Evolutionary conservation across 169 alveolate genomes (phyloP).

Genomic region (Prorocentrum cordatum): DNA sequence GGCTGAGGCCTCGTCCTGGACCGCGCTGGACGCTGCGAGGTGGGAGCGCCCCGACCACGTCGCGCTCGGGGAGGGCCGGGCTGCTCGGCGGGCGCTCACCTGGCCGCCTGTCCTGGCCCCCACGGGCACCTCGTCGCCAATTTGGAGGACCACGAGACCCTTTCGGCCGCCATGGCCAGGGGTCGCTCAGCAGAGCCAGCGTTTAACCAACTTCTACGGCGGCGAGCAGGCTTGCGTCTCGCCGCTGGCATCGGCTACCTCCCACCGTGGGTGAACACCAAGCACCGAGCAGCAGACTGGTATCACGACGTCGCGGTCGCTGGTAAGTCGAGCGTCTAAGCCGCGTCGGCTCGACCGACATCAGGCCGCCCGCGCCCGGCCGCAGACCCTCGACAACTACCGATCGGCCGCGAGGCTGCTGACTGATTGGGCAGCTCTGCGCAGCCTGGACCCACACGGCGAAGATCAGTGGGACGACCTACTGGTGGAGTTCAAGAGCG

Average conservation of each 20-base stretch:
- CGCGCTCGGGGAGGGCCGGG: not conserved
- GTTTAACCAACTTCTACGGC: no score
- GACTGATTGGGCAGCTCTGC: no score
- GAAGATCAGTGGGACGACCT: no score
- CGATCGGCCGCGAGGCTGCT: no score
- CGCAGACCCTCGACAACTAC: no score
- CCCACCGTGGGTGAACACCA: not conserved
- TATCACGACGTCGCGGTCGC: not conserved
- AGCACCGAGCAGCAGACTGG: not conserved
- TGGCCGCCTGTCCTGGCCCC: not conserved
- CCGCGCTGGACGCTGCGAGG: not conserved
- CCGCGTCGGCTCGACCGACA: no score
- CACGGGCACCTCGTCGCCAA: not conserved
- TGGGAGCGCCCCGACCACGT: not conserved
- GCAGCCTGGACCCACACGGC: no score
- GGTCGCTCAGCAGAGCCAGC: not conserved
- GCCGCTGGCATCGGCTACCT: not conserved
- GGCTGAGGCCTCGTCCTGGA: not conserved
- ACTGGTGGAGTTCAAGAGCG: no score
- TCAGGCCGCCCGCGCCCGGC: no score
- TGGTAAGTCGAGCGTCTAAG: no score
- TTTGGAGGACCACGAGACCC: not conserved
- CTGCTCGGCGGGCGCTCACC: not conserved
- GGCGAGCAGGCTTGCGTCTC: not conserved
- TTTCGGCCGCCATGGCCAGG: not conserved